Conservation (phyloP, 805 yeast genomes). For the Teunomyces lycoperdinae region DNA sequence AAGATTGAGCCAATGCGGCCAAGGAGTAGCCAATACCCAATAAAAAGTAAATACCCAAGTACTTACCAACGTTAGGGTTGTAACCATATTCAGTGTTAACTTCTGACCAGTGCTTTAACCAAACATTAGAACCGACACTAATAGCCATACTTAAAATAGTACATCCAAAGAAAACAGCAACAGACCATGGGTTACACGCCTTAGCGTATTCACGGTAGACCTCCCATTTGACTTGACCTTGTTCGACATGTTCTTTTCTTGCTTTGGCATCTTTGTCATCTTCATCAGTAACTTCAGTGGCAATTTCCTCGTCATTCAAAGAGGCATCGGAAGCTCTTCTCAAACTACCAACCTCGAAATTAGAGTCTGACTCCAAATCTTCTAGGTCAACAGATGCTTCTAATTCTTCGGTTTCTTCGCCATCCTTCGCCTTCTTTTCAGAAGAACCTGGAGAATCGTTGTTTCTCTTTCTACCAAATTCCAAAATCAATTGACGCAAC, state of each 20-base stretch:
- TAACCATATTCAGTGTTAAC: slow-evolving; percentile 64
- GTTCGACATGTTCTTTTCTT: slow-evolving; percentile 78
- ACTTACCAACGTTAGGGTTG: slow-evolving; percentile 71
- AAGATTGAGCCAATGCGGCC: slow-evolving; percentile 60
- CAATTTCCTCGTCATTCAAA: slow-evolving; percentile 36
- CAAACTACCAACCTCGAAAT: slow-evolving; percentile 35
- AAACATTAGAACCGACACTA: slow-evolving; percentile 71
- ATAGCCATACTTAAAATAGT: slow-evolving; percentile 58
- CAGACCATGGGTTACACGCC: slow-evolving; percentile 77
- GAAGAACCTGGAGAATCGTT: slow-evolving; percentile 12
- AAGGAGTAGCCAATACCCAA: slow-evolving; percentile 70
- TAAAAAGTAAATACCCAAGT: slow-evolving; percentile 70
- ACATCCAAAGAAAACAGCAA: slow-evolving; percentile 52
- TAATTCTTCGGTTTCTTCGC: slow-evolving; percentile 7
- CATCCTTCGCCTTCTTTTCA: slow-evolving; percentile 12
- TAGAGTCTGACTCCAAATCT: slow-evolving; percentile 28
- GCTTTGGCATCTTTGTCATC: slow-evolving; percentile 39
- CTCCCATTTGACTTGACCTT: slow-evolving; percentile 89
- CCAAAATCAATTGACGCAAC: slow-evolving; percentile 53
- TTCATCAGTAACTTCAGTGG: slow-evolving; percentile 30
- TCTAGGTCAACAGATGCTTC: slow-evolving; percentile 20
- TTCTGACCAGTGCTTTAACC: slow-evolving; percentile 99
- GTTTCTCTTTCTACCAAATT: slow-evolving; percentile 53
- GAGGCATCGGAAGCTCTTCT: slow-evolving; percentile 66
- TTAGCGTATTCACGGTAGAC: slow-evolving; percentile 80